Conservation (phyloP, 2,329 filamentous ascomycete species). For the Pezicula neosporulosa region DNA sequence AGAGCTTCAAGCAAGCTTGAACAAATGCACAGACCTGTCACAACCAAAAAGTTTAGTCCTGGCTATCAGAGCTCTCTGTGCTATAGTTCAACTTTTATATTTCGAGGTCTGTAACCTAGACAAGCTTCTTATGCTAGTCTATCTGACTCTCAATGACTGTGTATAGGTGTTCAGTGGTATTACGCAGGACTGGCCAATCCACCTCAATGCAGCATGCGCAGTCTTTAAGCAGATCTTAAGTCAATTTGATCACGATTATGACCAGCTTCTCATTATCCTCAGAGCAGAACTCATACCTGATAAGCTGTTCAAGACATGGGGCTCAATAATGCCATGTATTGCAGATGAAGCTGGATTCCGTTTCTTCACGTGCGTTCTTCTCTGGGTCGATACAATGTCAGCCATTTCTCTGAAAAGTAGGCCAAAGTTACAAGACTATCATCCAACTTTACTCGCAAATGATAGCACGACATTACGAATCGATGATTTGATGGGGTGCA, state of each 20-base stretch:
- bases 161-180: neutral
- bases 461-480: conserved; percentile 26
- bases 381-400: conserved; percentile 46
- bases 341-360: conserved; percentile 45
- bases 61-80: too few species aligned
- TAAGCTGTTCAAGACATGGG: neutral
- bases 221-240: neutral
- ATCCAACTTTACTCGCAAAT: conserved; percentile 33
- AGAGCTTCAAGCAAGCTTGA: too few species aligned
- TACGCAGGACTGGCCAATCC: neutral
- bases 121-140: neutral
- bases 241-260: neutral
- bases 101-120: neutral
- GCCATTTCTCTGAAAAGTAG: conserved; percentile 40
- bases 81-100: neutral
- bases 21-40: too few species aligned
- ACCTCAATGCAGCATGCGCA: neutral
- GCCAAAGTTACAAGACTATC: conserved; percentile 39
- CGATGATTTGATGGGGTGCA: conserved; percentile 47
- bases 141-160: neutral
- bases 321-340: neutral
- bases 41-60: too few species aligned
- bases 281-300: neutral
- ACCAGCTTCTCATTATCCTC: neutral
- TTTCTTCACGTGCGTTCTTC: conserved; percentile 44